Evolutionary conservation across 2,329 filamentous ascomycete genomes (phyloP).

Genomic region (Thielaviopsis ethacetica): DNA sequence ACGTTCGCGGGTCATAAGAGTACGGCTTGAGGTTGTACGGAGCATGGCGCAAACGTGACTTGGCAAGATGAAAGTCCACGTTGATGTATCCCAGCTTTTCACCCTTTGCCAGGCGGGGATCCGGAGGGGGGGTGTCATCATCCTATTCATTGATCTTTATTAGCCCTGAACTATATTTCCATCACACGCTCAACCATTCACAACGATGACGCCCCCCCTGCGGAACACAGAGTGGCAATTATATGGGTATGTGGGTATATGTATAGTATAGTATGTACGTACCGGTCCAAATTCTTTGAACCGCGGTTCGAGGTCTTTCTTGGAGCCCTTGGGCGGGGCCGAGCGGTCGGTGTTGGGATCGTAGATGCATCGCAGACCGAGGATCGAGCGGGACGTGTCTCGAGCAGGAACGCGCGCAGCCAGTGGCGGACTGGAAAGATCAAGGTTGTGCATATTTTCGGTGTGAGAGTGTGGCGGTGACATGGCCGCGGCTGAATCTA

Average conservation of each 20-base stretch:
- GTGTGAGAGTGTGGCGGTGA: constrained; percentile 11
- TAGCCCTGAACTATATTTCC: constrained; percentile 10
- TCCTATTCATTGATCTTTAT: constrained; percentile 43
- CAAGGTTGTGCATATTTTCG: constrained; percentile 15
- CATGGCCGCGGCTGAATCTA: constrained; percentile 7
- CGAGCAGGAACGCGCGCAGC: constrained; percentile 35
- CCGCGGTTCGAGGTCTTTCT: constrained; percentile 41
- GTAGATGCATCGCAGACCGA: constrained; percentile 43
- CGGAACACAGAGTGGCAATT: not conserved
- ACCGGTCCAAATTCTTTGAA: constrained; percentile 50
- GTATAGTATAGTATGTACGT: constrained; percentile 33
- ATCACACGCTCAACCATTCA: constrained; percentile 4
- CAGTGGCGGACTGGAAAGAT: constrained; percentile 11
- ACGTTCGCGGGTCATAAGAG: constrained; percentile 64
- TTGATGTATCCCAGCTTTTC: constrained; percentile 52
- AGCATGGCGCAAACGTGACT: constrained; percentile 52
- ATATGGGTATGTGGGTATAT: constrained; percentile 18
- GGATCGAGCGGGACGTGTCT: constrained; percentile 36
- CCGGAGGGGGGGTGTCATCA: constrained; percentile 62
- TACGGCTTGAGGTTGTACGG: constrained; percentile 74
- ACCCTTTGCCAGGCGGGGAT: constrained; percentile 64
- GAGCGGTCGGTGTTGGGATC: constrained; percentile 40
- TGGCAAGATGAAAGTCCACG: constrained; percentile 52
- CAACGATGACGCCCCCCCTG: constrained; percentile 43
- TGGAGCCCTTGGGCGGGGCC: constrained; percentile 29